Evolutionary conservation across 2,329 filamentous ascomycete genomes (phyloP), one percentile per base, ranked within the genome.

Genomic region (Xylariaceae sp.): DNA sequence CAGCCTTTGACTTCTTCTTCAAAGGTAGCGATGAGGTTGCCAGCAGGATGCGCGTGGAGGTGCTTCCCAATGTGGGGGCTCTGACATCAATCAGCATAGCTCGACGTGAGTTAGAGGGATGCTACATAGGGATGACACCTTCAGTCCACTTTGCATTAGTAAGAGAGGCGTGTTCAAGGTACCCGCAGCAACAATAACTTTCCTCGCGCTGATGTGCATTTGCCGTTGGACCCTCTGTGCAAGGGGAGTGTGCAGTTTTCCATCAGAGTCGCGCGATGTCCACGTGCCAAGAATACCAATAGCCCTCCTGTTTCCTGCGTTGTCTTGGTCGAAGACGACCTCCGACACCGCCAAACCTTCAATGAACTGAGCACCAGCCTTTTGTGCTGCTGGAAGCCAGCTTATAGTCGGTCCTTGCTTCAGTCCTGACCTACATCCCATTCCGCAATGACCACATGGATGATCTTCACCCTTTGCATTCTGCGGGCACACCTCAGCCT

Each of bases 351-450:
- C 69, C 61, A 94, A 89, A 0, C 90, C 90, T 72, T 96, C 90
- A 49, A 95, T 80, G 64, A 96, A 96, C 55, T 79, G 75, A 1
- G 90, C 88, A 0, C 90, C 90, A 1, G 87, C 83, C 45, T 77
- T 77, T 1, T 84, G 86, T 2, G 92, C 90, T 59, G 90, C 89
- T 0, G 88, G 88, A 12, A 96, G 73, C 75, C 83, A 96, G 6
- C 82, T 82, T 19, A 88, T 82, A 0, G 82, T 79, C 0, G 91
- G 87, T 0, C 91, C 90, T 66, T 87, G 84, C 71, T 96, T 96
- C 55, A 84, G 82, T 42, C 78, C 82, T 2, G 81, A 80, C 17
- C 80, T 80, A 59, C 82, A 85, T 11, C 82, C 82, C 32, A 83
- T 59, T 35, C 76, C 73, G 63, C 82, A 86, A 54, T 76, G 74